phyloP scores from a whole-genome alignment of 2,329 filamentous ascomycete species.

The Whalleya microplaca region DNA sequence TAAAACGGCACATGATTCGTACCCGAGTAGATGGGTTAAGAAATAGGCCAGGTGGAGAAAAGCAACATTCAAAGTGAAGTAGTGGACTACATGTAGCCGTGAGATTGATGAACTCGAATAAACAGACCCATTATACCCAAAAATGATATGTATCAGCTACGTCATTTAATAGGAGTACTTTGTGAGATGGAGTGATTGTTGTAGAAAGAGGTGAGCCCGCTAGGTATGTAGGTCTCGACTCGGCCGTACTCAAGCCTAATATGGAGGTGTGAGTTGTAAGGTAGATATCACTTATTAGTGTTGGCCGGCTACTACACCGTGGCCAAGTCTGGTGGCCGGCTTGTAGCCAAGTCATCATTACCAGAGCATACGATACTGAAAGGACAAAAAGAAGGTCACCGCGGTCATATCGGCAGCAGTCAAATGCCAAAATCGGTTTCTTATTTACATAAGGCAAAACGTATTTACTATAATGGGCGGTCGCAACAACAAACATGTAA shows the following conservation, averaged over 20 bases:
- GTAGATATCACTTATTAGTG: background rate
- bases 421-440: constrained; percentile 12
- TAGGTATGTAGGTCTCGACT: background rate
- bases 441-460: constrained; percentile 23
- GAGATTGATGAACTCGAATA: background rate
- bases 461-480: constrained; percentile 23
- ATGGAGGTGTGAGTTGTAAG: background rate
- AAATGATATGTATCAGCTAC: background rate
- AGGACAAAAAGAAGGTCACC: constrained; percentile 1
- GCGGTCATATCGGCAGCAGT: constrained; percentile 13
- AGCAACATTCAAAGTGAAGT: constrained; percentile 21
- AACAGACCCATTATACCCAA: background rate
- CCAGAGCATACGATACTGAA: constrained; percentile 6
- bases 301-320: constrained; percentile 8
- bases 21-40: constrained; percentile 25
- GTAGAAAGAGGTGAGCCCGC: background rate
- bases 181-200: background rate
- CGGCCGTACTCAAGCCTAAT: background rate
- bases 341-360: constrained; percentile 11
- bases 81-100: constrained; percentile 15
- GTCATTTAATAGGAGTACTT: background rate
- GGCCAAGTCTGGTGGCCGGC: constrained; percentile 2
- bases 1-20: constrained; percentile 20
- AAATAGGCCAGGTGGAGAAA: constrained; percentile 22
- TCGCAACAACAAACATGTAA: constrained; percentile 18